Base-by-base conservation (phyloP, 371 early-diverging fungal genomes). In the Sporodiniella umbellata region DNA sequence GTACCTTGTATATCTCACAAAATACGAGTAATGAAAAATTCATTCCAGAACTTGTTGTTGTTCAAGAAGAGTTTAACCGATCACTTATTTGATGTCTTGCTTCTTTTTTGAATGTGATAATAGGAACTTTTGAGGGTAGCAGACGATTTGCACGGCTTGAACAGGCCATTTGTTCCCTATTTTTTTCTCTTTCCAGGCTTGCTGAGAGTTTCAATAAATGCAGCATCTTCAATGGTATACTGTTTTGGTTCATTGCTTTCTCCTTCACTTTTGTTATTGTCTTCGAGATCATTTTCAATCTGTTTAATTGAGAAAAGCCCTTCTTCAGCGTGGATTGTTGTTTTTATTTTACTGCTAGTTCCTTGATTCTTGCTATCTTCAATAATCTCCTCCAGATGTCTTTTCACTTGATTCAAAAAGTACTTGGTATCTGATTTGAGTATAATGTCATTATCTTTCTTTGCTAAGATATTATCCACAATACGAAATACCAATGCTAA, bases 61-160 rank as follows among this genome's bases (percentile, higher is more conserved):
- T 44, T 18, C 45, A 44, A 44, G 28, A 42, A 24, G 42, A 44
- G 30, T 25, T 44, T 44, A 11, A 44, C 45, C 45, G 30, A 28
- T 17, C 0, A n/a, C n/a, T n/a, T n/a, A n/a, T n/a, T n/a, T n/a
- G n/a, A n/a, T n/a, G n/a, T n/a, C n/a, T 47, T 49, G 24, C 39
- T 39, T 49, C 40, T 14, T 39, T 25, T 49, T 39, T 40, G n/a
- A 8, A 39, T 39, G 38, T 49, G 22, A 37, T 40, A 49, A 19
- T 49, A 47, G 10, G 47, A 47, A 33, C 14, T 21, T 47, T 47
- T 47, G 10, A 47, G 23, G 35, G 22, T 33, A 47, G 21, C 15
- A n/a, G 47, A 47, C 4, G 47, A 47, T 23, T 17, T 47, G 24
- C 35, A 47, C 21, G 47, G 35, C 18, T 47, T 33, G 3, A 47